phyloP scores from a whole-genome alignment of 1,284 basidiomycete species.

The Ustilago vetiveriae region DNA sequence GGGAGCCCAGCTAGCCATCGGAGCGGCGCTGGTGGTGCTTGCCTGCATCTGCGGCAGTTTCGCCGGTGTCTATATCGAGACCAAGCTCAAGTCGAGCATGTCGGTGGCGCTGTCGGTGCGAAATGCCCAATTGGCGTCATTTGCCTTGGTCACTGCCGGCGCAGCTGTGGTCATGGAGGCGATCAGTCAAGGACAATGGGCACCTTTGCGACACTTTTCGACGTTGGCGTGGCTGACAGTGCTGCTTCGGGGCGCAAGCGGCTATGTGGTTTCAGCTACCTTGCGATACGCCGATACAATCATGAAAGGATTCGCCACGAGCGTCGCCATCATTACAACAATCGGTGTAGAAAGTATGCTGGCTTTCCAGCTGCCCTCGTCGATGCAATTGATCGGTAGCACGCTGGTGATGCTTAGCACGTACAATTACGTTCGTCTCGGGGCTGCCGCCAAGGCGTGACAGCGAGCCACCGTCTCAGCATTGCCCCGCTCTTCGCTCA shows the following conservation, averaged over 20 bases:
- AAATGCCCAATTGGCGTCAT: constrained; percentile 40
- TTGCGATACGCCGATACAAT: constrained; percentile 44
- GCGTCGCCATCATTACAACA: constrained; percentile 38
- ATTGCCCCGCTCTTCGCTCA: too few relatives aligned
- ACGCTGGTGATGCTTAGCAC: constrained; percentile 30
- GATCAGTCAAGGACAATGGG: constrained; percentile 4
- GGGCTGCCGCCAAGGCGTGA: neutral
- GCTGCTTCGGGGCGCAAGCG: constrained; percentile 20
- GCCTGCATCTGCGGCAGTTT: constrained; percentile 39
- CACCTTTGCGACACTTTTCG: constrained; percentile 24
- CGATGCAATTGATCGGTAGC: constrained; percentile 20
- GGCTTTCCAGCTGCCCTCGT: constrained; percentile 7
- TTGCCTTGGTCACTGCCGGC: constrained; percentile 18
- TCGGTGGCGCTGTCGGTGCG: constrained; percentile 31
- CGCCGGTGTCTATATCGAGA: constrained; percentile 41
- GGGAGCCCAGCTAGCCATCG: constrained; percentile 8
- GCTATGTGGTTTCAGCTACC: constrained; percentile 35
- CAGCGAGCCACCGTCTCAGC: too few relatives aligned
- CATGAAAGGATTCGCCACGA: constrained; percentile 43
- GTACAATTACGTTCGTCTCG: constrained; percentile 19
- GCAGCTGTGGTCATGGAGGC: constrained; percentile 22
- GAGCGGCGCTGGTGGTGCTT: constrained; percentile 15
- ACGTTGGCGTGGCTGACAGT: constrained; percentile 32
- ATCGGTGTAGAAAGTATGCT: constrained; percentile 31
- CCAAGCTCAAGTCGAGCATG: constrained; percentile 37